Evolutionary conservation across 495 filamentous ascomycete species (phyloP).

Genomic region (Talaromyces ruber): DNA sequence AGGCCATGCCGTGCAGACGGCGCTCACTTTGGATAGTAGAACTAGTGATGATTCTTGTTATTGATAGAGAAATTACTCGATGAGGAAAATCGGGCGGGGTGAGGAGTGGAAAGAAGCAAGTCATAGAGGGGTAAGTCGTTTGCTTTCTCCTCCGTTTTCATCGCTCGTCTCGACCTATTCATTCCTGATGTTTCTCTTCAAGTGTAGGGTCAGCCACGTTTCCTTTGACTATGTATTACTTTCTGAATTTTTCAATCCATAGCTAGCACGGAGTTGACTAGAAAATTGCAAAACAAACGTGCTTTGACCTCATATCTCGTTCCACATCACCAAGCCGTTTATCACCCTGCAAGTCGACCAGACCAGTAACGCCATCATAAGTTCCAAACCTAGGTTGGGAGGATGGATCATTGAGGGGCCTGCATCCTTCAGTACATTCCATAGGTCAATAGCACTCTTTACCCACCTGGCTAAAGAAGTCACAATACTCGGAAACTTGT

Average conservation of each 20-base stretch:
- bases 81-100: neutral
- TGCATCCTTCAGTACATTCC: neutral
- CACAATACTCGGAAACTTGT: neutral
- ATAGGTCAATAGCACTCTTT: neutral
- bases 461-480: neutral
- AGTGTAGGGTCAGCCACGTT: neutral
- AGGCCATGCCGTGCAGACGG: neutral
- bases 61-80: neutral
- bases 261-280: neutral
- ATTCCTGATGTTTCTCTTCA: neutral
- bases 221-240: neutral
- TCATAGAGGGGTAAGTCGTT: neutral
- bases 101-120: neutral
- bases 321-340: neutral
- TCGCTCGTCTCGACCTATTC: neutral
- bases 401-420: neutral
- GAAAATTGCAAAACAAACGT: neutral
- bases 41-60: neutral
- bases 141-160: neutral
- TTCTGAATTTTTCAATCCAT: neutral
- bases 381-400: neutral
- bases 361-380: neutral
- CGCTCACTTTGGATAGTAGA: neutral
- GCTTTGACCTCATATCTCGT: neutral
- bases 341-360: neutral